A percentile compares a stretch with the other conserved stretches of the same genome.
Conservation (phyloP, 2,329 filamentous ascomycete species). For the Nannizziopsis arthrosporioides region DNA sequence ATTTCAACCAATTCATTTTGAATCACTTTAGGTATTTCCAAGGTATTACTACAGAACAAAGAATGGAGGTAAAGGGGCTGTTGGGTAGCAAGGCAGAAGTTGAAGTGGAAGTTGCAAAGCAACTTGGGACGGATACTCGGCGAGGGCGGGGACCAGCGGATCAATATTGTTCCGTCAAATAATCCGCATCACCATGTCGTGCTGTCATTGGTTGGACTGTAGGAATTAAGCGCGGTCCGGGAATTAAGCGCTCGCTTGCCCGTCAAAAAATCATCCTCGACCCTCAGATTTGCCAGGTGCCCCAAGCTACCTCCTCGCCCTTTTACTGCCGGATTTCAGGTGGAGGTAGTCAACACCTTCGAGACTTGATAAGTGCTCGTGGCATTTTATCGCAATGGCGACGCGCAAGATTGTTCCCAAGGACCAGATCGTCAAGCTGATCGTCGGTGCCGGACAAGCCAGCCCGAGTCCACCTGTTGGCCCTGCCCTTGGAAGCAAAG, state of each 20-base stretch:
- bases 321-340: no score
- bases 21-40: conserved; percentile 21
- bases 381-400: conserved; percentile 7
- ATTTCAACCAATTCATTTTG: conserved; percentile 93
- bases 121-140: background rate
- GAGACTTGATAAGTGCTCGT: background rate
- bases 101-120: background rate
- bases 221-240: background rate
- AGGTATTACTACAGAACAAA: background rate
- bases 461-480: conserved; percentile 91
- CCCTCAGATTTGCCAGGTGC: no score
- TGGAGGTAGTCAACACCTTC: no score
- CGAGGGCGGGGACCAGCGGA: background rate
- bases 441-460: conserved; percentile 91
- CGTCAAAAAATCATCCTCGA: background rate
- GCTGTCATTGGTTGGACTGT: background rate
- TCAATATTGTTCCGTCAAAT: background rate
- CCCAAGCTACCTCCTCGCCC: no score
- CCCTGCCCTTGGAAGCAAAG: conserved; percentile 90
- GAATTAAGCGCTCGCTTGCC: conserved; percentile 1
- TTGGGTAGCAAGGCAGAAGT: background rate
- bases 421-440: conserved; percentile 86
- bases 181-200: background rate
- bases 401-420: conserved; percentile 40
- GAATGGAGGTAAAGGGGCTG: background rate